These are phyloP conservation scores for Triglochin maritima DNA, from an alignment of 106 monocot genomes.

Conservation along the genomic window DNA sequence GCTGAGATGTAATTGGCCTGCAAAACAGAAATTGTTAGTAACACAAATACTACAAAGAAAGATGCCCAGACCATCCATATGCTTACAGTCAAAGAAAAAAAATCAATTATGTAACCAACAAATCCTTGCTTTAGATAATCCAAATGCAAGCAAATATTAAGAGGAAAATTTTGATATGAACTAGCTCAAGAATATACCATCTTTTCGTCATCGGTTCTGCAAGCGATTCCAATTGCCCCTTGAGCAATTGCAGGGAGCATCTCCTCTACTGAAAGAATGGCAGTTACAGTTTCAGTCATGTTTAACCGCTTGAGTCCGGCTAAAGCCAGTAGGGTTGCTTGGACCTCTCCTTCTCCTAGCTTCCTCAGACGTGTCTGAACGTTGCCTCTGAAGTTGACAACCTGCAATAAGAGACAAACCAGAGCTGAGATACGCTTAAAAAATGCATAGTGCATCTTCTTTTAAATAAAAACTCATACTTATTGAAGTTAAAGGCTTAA, in stretches of 20 bases:
- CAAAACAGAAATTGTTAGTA: not conserved
- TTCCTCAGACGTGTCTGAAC: constrained; percentile 92
- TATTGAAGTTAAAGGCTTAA: too few species aligned
- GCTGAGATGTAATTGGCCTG: constrained; percentile 62
- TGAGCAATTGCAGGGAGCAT: constrained; percentile 99
- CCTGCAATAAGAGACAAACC: constrained; percentile 27
- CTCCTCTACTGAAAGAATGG: constrained; percentile 72
- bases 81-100: too few species aligned
- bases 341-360: constrained; percentile 78
- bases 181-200: constrained; percentile 38
- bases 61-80: not conserved
- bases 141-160: too few species aligned
- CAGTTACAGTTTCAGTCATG: constrained; percentile 85
- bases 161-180: too few species aligned
- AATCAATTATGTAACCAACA: too few species aligned
- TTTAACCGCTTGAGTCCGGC: constrained; percentile 83
- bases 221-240: constrained; percentile 99
- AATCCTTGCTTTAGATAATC: too few species aligned
- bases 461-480: too few species aligned
- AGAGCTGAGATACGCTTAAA: not conserved
- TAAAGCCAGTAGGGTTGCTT: constrained; percentile 81
- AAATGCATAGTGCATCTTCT: too few species aligned
- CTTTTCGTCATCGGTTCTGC: constrained; percentile 80
- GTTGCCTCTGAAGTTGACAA: constrained; percentile 95
- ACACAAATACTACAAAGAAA: not conserved